phyloP scores from a whole-genome alignment of 306 rosid genomes.

The Cicer judaicum region DNA sequence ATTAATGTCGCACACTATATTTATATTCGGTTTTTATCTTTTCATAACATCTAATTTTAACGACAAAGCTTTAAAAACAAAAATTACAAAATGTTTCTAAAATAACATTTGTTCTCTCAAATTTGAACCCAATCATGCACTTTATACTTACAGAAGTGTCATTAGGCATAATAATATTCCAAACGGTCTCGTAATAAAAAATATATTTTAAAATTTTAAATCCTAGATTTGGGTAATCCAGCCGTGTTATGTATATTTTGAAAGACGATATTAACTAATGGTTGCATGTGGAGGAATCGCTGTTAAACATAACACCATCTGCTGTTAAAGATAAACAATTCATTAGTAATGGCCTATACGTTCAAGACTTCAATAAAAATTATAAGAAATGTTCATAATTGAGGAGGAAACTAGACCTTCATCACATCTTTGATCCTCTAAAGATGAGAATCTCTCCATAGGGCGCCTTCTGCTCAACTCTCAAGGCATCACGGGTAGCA shows the following conservation, averaged over 20 bases:
- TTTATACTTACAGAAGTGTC: background rate
- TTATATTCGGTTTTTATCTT: too few relatives aligned
- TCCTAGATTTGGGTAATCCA: constrained; percentile 23
- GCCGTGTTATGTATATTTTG: background rate
- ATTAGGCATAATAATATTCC: background rate
- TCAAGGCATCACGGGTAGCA: constrained; percentile 60
- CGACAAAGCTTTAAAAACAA: too few relatives aligned
- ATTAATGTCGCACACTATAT: too few relatives aligned
- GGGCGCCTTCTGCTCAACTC: constrained; percentile 63
- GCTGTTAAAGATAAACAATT: constrained; percentile 25
- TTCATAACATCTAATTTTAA: too few relatives aligned
- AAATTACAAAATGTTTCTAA: too few relatives aligned
- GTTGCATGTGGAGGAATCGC: background rate
- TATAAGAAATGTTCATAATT: constrained; percentile 23
- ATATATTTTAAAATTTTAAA: background rate
- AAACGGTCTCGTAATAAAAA: background rate
- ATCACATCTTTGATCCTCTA: constrained; percentile 74
- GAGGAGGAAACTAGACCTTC: constrained; percentile 42
- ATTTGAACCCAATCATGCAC: background rate
- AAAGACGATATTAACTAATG: background rate
- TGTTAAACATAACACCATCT: constrained; percentile 31
- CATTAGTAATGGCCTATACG: background rate
- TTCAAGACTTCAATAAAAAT: constrained; percentile 10
- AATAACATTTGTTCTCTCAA: too few relatives aligned
- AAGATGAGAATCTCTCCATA: constrained; percentile 72